Evolutionary conservation across 345 rosid genomes (phyloP).

Genomic region (Eucalyptus globulus): DNA sequence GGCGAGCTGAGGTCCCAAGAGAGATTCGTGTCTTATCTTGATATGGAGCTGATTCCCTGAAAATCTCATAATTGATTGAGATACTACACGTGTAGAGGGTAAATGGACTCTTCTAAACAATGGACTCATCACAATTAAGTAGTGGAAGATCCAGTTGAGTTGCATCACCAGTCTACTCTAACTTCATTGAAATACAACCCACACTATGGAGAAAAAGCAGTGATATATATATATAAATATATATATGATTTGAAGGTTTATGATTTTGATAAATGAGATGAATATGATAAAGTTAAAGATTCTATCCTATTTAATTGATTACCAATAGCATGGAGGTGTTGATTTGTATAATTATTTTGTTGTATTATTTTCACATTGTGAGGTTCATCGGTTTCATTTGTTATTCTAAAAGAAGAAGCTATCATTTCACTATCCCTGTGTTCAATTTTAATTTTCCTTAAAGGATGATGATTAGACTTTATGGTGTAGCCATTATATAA

Average conservation of each 20-base stretch:
- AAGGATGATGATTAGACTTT: background rate
- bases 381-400: background rate
- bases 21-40: background rate
- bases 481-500: background rate
- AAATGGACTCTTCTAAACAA: background rate
- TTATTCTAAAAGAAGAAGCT: background rate
- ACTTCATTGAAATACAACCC: background rate
- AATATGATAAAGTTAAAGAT: background rate
- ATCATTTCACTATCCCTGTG: background rate
- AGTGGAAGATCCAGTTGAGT: background rate
- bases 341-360: background rate
- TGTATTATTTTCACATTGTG: background rate
- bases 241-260: background rate
- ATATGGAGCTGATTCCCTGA: background rate
- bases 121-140: background rate
- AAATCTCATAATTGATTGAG: background rate
- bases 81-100: background rate
- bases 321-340: background rate
- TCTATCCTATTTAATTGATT: background rate
- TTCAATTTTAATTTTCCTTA: background rate
- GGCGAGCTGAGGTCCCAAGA: background rate
- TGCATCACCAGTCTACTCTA: background rate
- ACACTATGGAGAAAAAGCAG: background rate
- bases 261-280: background rate
- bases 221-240: background rate